Conservation (phyloP, 257 asterid genomes). For the Solanum microdontum region DNA sequence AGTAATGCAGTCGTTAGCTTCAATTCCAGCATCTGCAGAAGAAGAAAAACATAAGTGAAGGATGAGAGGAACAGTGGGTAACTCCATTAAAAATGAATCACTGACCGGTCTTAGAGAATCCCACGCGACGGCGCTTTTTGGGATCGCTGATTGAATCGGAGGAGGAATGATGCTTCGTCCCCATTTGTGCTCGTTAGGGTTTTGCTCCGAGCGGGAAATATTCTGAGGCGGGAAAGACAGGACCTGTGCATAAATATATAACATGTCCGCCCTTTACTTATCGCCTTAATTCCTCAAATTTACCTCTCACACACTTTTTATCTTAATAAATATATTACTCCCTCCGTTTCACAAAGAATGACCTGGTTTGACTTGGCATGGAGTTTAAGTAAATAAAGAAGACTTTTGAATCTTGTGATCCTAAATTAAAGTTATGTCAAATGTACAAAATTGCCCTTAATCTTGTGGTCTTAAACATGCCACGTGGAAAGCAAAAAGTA, state of each 20-base stretch:
- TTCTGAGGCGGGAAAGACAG: constrained; percentile 64
- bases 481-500: too few relatives aligned
- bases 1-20: constrained; percentile 63
- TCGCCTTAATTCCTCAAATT: neutral
- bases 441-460: too few relatives aligned
- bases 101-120: constrained; percentile 48
- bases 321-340: neutral
- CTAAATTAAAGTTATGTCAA: too few relatives aligned
- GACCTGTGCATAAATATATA: too few relatives aligned
- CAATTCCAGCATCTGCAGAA: constrained; percentile 64
- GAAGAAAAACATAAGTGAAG: neutral
- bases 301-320: too few relatives aligned
- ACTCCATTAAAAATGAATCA: neutral
- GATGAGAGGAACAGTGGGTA: neutral
- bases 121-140: constrained; percentile 65
- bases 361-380: too few relatives aligned
- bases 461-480: too few relatives aligned
- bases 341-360: too few relatives aligned
- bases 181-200: constrained; percentile 77
- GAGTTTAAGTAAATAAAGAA: too few relatives aligned
- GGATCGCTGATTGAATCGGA: constrained; percentile 39
- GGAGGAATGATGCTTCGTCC: constrained; percentile 69
- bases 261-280: neutral
- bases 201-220: constrained; percentile 61
- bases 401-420: too few relatives aligned